Evolutionary conservation across 1,284 basidiomycete genomes (phyloP).

Genomic region (Termitomyces sp.): DNA sequence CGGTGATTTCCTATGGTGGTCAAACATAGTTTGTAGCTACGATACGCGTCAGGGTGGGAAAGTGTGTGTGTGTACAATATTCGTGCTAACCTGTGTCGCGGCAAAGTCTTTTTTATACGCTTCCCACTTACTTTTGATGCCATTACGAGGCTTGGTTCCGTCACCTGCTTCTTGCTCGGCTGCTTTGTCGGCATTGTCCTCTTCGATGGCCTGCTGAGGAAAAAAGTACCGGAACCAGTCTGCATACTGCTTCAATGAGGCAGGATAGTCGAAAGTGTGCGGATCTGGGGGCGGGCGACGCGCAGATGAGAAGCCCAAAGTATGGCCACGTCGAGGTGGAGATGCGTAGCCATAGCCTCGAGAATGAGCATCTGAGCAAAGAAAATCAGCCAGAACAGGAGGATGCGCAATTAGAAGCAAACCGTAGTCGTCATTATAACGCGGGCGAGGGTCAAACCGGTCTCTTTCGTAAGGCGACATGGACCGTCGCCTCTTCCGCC

Average conservation of each 20-base stretch:
- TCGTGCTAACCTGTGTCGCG: conserved; percentile 70
- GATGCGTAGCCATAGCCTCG: conserved; percentile 52
- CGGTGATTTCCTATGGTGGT: conserved; percentile 83
- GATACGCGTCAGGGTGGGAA: conserved; percentile 31
- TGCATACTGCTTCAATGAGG: conserved; percentile 79
- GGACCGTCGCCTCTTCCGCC: conserved; percentile 79
- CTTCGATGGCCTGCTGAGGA: conserved; percentile 72
- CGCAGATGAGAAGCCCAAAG: conserved; percentile 38
- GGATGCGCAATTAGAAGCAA: conserved; percentile 27
- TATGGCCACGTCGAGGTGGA: conserved; percentile 53
- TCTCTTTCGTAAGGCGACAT: conserved; percentile 82
- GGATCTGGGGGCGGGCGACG: conserved; percentile 73
- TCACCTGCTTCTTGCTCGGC: conserved; percentile 77
- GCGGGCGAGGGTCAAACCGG: conserved; percentile 73
- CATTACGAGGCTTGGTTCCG: conserved; percentile 73
- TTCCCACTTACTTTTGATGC: conserved; percentile 78
- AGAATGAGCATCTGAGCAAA: conserved; percentile 55
- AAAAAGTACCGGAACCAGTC: conserved; percentile 86
- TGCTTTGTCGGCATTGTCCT: conserved; percentile 75
- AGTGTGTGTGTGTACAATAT: conserved; percentile 14
- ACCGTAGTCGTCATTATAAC: conserved; percentile 79
- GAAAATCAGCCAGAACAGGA: conserved; percentile 5
- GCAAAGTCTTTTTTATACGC: conserved; percentile 88
- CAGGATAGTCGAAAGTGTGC: conserved; percentile 76
- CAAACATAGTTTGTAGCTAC: conserved; percentile 88